Conservation (phyloP, 352 stramenopile species). For the Phytophthora uliginosa region DNA sequence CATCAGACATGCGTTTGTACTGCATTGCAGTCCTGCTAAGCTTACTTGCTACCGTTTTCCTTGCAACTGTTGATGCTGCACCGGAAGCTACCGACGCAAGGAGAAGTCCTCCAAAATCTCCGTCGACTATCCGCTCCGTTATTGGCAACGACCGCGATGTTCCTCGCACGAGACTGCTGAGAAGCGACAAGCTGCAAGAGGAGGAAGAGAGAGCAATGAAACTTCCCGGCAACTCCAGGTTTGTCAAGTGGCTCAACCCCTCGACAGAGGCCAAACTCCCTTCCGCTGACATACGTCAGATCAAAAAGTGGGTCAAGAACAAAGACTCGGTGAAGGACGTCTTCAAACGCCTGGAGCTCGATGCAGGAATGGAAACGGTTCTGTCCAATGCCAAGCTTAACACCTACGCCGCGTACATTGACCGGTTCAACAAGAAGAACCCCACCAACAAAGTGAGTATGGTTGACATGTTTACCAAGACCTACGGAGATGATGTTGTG, state of each 20-base stretch:
- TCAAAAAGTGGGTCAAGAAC: slow-evolving; percentile 9
- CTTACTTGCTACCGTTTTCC: too few relatives aligned
- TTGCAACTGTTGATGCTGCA: too few relatives aligned
- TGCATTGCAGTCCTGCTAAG: too few relatives aligned
- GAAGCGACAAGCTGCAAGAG: too few relatives aligned
- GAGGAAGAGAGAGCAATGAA: too few relatives aligned
- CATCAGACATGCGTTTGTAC: too few relatives aligned
- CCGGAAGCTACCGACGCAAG: too few relatives aligned
- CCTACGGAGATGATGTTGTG: slow-evolving; percentile 6
- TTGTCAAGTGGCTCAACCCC: neutral
- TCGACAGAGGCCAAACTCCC: neutral
- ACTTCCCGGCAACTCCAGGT: neutral
- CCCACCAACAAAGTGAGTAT: slow-evolving; percentile 1
- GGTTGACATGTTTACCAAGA: slow-evolving; percentile 10
- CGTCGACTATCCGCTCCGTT: too few relatives aligned
- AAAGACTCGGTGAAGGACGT: neutral
- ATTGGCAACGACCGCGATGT: too few relatives aligned
- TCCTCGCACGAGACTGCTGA: too few relatives aligned
- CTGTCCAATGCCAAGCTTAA: slow-evolving; percentile 11
- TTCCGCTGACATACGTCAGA: neutral
- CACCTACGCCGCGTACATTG: neutral
- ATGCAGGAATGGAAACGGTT: neutral
- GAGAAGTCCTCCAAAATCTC: too few relatives aligned
- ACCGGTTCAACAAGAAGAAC: slow-evolving; percentile 11
- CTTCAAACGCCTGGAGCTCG: slow-evolving; percentile 6